These are phyloP conservation scores for Wickerhamiella cacticola DNA, from an alignment of 805 yeast genomes.

Conservation along the genomic window DNA sequence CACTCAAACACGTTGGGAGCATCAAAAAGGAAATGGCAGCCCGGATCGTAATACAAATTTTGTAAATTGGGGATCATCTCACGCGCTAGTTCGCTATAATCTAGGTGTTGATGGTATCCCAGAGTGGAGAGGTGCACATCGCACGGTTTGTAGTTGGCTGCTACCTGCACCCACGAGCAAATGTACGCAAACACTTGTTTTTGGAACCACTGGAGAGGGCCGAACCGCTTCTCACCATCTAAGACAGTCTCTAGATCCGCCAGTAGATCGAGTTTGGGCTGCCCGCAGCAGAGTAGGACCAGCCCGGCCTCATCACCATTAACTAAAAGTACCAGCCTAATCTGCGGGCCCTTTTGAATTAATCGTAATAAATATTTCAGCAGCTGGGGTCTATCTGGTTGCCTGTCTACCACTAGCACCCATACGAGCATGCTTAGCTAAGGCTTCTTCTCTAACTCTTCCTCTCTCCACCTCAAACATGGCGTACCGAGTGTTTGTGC, in stretches of 20 bases:
- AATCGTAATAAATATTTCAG: neutral
- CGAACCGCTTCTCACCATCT: too few relatives aligned
- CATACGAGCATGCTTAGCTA: conserved; percentile 1
- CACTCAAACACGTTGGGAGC: neutral
- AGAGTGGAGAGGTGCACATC: neutral
- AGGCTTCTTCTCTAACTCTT: neutral
- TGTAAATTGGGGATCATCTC: too few relatives aligned
- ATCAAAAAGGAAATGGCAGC: neutral
- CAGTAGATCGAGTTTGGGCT: neutral
- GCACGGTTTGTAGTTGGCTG: neutral
- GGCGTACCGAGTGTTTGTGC: conserved; percentile 90
- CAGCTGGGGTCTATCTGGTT: neutral
- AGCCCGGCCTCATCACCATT: neutral
- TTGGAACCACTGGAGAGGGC: too few relatives aligned
- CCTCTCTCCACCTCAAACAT: too few relatives aligned
- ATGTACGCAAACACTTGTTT: neutral
- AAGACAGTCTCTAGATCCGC: neutral
- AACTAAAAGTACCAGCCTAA: neutral
- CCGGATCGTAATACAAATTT: neutral
- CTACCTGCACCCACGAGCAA: neutral
- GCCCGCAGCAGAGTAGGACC: neutral
- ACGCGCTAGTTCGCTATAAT: too few relatives aligned
- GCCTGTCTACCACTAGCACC: neutral
- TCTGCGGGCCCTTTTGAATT: neutral
- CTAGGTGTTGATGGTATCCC: too few relatives aligned